phyloP scores from a whole-genome alignment of 177 flowering plant genomes.

The Vitis hybrid region DNA sequence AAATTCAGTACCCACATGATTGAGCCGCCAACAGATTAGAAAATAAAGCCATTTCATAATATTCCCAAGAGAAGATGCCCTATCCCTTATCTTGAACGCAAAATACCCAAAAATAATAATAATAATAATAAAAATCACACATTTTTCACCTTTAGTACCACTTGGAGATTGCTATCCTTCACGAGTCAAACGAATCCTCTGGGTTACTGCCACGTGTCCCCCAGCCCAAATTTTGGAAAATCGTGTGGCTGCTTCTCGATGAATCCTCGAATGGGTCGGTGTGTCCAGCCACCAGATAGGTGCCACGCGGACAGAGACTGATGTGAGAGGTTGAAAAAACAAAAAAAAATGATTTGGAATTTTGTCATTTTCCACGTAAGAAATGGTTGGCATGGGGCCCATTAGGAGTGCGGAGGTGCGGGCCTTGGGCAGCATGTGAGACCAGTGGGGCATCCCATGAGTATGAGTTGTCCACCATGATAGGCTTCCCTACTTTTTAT shows the following conservation, averaged over 20 bases:
- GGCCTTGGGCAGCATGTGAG: constrained; percentile 13
- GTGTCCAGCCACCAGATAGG: background rate
- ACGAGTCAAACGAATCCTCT: background rate
- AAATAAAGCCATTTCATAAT: constrained; percentile 13
- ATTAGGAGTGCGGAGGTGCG: background rate
- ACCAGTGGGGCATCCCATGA: constrained; percentile 1
- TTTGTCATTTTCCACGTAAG: background rate
- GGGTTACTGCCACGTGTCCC: background rate
- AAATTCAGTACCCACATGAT: background rate
- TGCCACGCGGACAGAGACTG: background rate
- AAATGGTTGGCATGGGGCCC: background rate
- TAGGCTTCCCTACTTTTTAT: constrained; percentile 2
- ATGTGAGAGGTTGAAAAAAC: background rate
- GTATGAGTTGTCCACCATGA: constrained; percentile 24
- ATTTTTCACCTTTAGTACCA: background rate
- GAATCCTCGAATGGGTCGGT: background rate
- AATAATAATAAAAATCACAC: no score
- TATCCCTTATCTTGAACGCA: background rate
- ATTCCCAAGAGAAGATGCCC: constrained; percentile 12
- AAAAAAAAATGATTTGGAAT: background rate
- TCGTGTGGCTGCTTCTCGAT: background rate
- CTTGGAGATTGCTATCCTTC: background rate
- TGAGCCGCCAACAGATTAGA: background rate
- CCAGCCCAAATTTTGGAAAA: background rate
- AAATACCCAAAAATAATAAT: no score